These are phyloP conservation scores for Aspergillus amoenus DNA, from an alignment of 2,329 filamentous ascomycete genomes.

Conservation along the genomic window DNA sequence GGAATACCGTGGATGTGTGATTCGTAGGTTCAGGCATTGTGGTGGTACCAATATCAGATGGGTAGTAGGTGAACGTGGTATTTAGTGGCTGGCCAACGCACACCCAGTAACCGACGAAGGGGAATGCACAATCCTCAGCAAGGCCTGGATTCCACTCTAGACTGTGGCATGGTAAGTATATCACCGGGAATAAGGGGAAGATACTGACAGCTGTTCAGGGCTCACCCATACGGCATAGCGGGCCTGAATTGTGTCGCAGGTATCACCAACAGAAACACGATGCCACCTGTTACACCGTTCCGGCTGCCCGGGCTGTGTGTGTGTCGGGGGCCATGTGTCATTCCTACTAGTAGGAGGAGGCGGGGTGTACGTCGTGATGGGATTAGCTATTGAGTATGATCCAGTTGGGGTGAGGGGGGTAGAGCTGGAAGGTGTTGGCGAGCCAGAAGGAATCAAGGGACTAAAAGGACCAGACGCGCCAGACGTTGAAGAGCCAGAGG, in stretches of 20 bases:
- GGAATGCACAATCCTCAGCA: slow-evolving; percentile 7
- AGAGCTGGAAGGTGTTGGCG: background rate
- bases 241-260: slow-evolving; percentile 9
- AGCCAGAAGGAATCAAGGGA: too few relatives aligned
- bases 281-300: slow-evolving; percentile 13
- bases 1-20: background rate
- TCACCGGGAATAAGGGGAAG: background rate
- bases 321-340: slow-evolving; percentile 12
- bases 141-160: slow-evolving; percentile 17
- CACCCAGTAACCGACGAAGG: slow-evolving; percentile 12
- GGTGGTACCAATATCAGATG: background rate
- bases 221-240: slow-evolving; percentile 3
- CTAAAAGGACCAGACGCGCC: background rate
- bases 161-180: background rate
- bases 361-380: slow-evolving; percentile 10
- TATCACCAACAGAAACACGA: slow-evolving; percentile 10
- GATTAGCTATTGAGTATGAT: slow-evolving; percentile 10
- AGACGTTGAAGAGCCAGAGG: background rate
- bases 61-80: background rate
- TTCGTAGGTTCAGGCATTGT: slow-evolving; percentile 3
- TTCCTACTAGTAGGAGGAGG: background rate
- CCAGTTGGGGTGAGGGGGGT: background rate
- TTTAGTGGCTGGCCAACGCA: slow-evolving; percentile 3
- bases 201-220: slow-evolving; percentile 8
- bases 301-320: slow-evolving; percentile 13